Evolutionary conservation across 1,139 yeast species (phyloP), one percentile per base, ranked within the genome.

Genomic region (Suhomyces kunorum): DNA sequence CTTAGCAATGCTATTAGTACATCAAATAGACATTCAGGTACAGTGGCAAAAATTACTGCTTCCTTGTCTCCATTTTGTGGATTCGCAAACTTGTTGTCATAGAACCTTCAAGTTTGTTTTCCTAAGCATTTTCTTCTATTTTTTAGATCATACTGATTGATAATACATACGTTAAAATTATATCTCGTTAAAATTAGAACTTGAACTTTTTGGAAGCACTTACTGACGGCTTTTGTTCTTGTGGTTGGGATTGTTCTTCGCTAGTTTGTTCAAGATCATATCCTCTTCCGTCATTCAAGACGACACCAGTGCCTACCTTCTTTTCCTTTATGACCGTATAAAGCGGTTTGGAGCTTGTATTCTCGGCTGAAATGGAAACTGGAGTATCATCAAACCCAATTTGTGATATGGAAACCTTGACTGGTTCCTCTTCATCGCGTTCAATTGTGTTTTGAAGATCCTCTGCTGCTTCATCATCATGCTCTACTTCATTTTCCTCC

Each of bases 301-400:
- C 38, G 1, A 61, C 59, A 2, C 47, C 45, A 0, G 44, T 30
- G 2, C 43, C 47, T 2, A 32, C 29, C 5, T 48, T 46, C 14
- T 47, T 51, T 33, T 66, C 71, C 34, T 59, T 54, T n/a, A 66
- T 38, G 3, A 67, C 61, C 2, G 64, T 64, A 40, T 64, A 67
- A 15, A 66, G 50, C 15, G 50, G 37, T 32, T 56, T 58, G 12
- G 43, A 38, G 13, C 22, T 35, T 26, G 36, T 38, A 30, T 39
- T 42, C 34, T 44, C 39, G 24, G 38, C 20, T 18, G 23, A 14
- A 11, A 16, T 20, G 6, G 16, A 13, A 13, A 13, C 13, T 20
- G 24, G 11, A 6, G 17, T 25, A 24, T n/a, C 11, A 6, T n/a
- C 16, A 32, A 27, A 9, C 27, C 51, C 40, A 35, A 40, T 32